Base-by-base conservation (phyloP, 441 rosid genomes). In the Omphalea diandra region DNA sequence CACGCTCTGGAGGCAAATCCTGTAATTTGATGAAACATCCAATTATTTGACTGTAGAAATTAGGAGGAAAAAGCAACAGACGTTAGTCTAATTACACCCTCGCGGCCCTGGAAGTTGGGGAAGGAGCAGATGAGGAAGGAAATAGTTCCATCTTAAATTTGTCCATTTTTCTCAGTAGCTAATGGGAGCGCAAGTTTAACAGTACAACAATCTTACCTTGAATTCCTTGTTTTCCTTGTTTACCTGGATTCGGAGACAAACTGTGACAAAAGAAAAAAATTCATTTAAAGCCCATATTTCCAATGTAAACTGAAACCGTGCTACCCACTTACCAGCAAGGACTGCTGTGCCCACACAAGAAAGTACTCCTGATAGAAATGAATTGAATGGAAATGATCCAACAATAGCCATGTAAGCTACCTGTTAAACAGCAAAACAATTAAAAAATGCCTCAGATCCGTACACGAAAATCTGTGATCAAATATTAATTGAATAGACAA, bases 181-280 rank as follows among this genome's bases (percentile, higher is more conserved):
- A 66, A 35, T 5, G 40, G 27, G 59, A 77, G 22, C 54, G 61
- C 14, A 32, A 63, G 65, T 44, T 5, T 9, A 31, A 68, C 22
- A 33, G 32, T 53, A 3, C 6, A 20, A 18, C 8, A 60, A 63
- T 18, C 71, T 71, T 75, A 92, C 99, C 97, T 90, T 94, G 80
- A 94, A 92, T 73, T 94, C 98, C 82, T 92, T 92, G 88, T 92
- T 94, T 76, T 94, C 99, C 70, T 89, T 94, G 93, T 94, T 94
- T 83, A 94, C 98, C 77, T 94, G 99, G 76, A 94, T 90, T 41
- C 98, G 90, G 64, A 94, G 98, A 82, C 98, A 94, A 69, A 94
- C 98, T 94, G 86, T 14, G 56, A 67, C 46, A 68, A 67, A 44
- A 65, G 24, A 33, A n/a, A n/a, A 58, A 69, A 22, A 2, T 5